These are phyloP conservation scores for Candida vaughaniae DNA, from an alignment of 805 yeast genomes.

Conservation along the genomic window DNA sequence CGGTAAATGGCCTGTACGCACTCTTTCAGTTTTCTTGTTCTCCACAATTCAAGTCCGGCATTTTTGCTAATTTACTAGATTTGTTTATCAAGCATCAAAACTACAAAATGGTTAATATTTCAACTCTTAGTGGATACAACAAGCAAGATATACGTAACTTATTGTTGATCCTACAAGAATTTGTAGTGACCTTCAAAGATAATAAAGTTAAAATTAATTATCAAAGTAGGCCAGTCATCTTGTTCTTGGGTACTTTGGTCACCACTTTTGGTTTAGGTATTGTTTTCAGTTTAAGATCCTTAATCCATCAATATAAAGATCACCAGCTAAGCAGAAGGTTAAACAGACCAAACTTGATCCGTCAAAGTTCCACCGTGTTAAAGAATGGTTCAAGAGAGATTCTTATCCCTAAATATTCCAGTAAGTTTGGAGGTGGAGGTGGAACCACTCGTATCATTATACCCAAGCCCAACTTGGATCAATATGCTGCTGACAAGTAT, in stretches of 20 bases:
- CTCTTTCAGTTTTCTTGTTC: constrained; percentile 2
- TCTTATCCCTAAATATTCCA: constrained; percentile 39
- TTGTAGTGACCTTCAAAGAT: constrained; percentile 33
- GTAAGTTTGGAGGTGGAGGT: constrained; percentile 25
- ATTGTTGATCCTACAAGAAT: constrained; percentile 33
- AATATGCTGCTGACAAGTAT: constrained; percentile 55
- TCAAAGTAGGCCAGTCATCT: constrained; percentile 41
- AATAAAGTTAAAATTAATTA: constrained; percentile 39
- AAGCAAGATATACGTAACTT: constrained; percentile 34
- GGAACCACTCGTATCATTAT: constrained; percentile 41
- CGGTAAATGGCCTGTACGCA: too few relatives aligned
- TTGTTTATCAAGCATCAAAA: too few relatives aligned
- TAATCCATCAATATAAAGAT: constrained; percentile 32
- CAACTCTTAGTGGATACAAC: constrained; percentile 31
- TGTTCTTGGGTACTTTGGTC: constrained; percentile 39
- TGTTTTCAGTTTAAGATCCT: constrained; percentile 28
- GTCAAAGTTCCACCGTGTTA: constrained; percentile 43
- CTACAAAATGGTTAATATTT: constrained; percentile 30
- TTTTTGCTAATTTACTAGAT: background rate
- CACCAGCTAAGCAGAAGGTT: constrained; percentile 21
- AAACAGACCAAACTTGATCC: constrained; percentile 35
- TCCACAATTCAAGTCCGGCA: constrained; percentile 5
- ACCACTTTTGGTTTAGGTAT: constrained; percentile 42
- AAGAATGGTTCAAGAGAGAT: constrained; percentile 48
- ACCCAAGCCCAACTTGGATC: constrained; percentile 48